These are phyloP conservation scores for Tuber aestivum DNA, from an alignment of 495 filamentous ascomycete genomes.

Conservation along the genomic window DNA sequence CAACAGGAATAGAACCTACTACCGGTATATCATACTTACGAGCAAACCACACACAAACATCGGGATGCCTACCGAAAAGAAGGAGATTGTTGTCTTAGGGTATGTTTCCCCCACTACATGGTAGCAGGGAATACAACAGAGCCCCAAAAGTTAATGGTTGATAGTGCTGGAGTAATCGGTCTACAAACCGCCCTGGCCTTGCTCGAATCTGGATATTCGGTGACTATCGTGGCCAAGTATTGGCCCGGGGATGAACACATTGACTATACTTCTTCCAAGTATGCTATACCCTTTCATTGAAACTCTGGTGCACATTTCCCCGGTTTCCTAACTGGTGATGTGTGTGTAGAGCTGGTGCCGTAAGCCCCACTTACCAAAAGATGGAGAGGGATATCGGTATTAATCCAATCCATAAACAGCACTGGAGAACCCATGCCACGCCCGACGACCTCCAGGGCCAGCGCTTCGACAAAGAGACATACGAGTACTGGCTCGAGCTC, in stretches of 20 bases:
- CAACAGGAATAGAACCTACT: not conserved
- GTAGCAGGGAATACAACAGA: not conserved
- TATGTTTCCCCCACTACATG: slow-evolving; percentile 2
- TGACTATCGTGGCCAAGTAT: slow-evolving; percentile 47
- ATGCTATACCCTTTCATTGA: not conserved
- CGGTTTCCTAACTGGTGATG: not conserved
- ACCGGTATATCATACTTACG: no score
- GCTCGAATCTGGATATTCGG: slow-evolving; percentile 45
- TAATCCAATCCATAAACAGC: slow-evolving; percentile 8
- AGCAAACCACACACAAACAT: not conserved
- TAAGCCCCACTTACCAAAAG: slow-evolving; percentile 8
- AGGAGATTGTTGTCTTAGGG: slow-evolving; percentile 33
- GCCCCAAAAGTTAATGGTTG: not conserved
- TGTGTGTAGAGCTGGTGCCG: slow-evolving; percentile 29
- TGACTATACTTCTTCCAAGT: slow-evolving; percentile 37
- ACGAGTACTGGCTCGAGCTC: slow-evolving; percentile 29
- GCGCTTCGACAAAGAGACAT: slow-evolving; percentile 32
- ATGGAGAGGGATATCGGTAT: not conserved
- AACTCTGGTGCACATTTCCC: not conserved
- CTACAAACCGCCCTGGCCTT: slow-evolving; percentile 49
- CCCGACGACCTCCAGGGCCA: slow-evolving; percentile 14
- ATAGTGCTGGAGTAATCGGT: slow-evolving; percentile 49
- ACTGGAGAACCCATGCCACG: slow-evolving; percentile 32
- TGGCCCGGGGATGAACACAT: slow-evolving; percentile 43
- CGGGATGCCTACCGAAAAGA: slow-evolving; percentile 13